Evolutionary conservation across 257 asterid genomes (phyloP), one percentile per base, ranked within the genome.

Genomic region (Sherardia arvensis): DNA sequence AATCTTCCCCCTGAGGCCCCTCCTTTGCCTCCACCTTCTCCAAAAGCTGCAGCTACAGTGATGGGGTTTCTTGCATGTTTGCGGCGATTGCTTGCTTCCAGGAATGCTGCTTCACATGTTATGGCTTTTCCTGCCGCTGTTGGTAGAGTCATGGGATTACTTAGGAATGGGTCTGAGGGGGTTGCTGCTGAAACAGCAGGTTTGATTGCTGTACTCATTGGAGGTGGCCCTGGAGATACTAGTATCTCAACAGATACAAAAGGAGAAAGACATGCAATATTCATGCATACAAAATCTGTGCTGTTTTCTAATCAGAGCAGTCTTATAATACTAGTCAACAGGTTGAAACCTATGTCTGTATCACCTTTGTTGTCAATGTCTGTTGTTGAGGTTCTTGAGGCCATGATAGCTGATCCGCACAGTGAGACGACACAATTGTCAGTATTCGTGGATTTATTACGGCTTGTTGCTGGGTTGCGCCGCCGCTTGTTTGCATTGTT

Each of bases 111-210:
- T 57, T 89, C 97, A 15, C 97, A 89, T 38, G 95, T 92, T 81
- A 84, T 92, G 97, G 85, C 99, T 54, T 92, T 92, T 79, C 99
- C 99, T 59, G 99, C 99, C 53, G 99, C 99, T 48, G 94, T 92
- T 69, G 99, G 90, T 59, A 80, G 99, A 72, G 81, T 92, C 53
- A 87, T 92, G 97, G 99, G 99, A 66, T 86, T 92, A 49, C 96
- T 92, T 48, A 85, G 92, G 80, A 92, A 87, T 76, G 99, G 99
- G 66, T 92, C 99, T 12, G 94, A 89, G 80, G 95, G 96, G 68
- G 97, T 92, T 55, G 88, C 99, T 57, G 83, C 94, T 76, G 97
- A 89, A 80, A 78, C 91, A 22, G 85, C 88, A 21, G 96, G 93
- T 67, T 87, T 92, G 66, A 78, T 92, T 66, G 96, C 99, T 25